A percentile compares a stretch with the other conserved stretches of the same genome.
These are phyloP conservation scores for Penicillium coffeae DNA, from an alignment of 495 filamentous ascomycete genomes.

Conservation along the genomic window DNA sequence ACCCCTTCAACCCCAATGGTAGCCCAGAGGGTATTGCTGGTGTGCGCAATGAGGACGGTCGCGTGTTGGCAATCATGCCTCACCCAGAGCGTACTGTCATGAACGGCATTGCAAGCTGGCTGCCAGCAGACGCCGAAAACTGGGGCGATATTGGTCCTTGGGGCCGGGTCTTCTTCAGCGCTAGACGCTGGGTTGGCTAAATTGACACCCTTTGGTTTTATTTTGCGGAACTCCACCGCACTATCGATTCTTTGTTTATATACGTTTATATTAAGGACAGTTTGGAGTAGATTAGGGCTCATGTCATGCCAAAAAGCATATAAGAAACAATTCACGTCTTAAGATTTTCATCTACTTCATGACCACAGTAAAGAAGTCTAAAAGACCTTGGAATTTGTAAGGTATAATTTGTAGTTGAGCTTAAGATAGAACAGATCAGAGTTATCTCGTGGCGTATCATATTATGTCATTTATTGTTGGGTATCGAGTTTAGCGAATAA, in stretches of 20 bases:
- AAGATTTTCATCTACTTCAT: too few species aligned
- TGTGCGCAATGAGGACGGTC: constrained; percentile 73
- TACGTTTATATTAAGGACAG: background rate
- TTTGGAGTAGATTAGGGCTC: background rate
- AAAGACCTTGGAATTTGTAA: too few species aligned
- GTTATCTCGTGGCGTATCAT: too few species aligned
- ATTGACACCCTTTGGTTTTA: background rate
- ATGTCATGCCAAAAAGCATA: too few species aligned
- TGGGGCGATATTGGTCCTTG: constrained; percentile 90
- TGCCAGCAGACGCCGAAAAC: constrained; percentile 60
- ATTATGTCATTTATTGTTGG: too few species aligned
- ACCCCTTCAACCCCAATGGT: constrained; percentile 93
- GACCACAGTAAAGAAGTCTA: too few species aligned
- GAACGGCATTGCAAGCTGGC: constrained; percentile 73
- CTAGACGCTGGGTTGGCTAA: constrained; percentile 80
- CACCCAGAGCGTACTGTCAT: constrained; percentile 92
- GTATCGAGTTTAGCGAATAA: too few species aligned
- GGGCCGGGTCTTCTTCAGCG: constrained; percentile 74
- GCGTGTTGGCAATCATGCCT: constrained; percentile 93
- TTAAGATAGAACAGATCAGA: too few species aligned
- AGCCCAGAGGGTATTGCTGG: constrained; percentile 83
- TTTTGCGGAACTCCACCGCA: too few species aligned
- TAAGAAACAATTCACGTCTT: background rate
- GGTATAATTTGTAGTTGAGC: too few species aligned
- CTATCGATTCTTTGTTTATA: constrained; percentile 7